Base-by-base conservation (phyloP, 495 filamentous ascomycete species). In the Hypoxylon fuscum region DNA sequence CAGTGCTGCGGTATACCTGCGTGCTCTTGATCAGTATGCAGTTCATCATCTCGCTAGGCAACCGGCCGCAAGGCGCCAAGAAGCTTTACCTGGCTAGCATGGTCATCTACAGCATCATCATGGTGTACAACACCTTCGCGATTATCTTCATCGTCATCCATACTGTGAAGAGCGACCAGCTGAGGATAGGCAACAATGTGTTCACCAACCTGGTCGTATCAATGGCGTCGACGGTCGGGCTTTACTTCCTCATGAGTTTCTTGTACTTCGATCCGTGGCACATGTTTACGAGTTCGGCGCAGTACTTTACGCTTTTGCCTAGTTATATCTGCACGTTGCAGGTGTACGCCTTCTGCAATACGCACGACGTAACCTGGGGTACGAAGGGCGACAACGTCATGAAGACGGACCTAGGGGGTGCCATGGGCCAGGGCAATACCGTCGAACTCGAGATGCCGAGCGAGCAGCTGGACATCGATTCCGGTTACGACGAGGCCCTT, bases 331-430 rank as follows among this genome's bases (percentile, higher is more conserved):
- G 95, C 81, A 97, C 91, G 0, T 79, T 99, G 22, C 96, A 98
- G 74, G 92, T 98, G 34, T 99, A 99, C 80, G 95, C 95, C 31
- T 98, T 99, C 75, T 99, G 95, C 82, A 99, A 99, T 82, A 96
- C 95, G 34, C 95, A 98, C 83, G 95, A 98, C 77, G 92, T 98
- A 10, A 96, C 93, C 3, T 98, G 95, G 95, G 95, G 95, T 41
- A 99, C 96, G 20, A 99, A 99, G 74, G 96, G 96, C 53, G 96
- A 99, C 79, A 99, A 99, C 75, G 86, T 93, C 15, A 87, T 94
- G 66, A 87, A 89, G 71, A 96, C 88, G 37, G 96, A 99, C 72
- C 86, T 99, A 2, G 96, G 96, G 52, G 84, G 90, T 12, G 95
- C 95, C 6, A 81, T 87, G 7, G 84, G 84, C 23, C 85, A 89